Base-by-base conservation (phyloP, 2,329 filamentous ascomycete species). In the Apiospora saccharicola region DNA sequence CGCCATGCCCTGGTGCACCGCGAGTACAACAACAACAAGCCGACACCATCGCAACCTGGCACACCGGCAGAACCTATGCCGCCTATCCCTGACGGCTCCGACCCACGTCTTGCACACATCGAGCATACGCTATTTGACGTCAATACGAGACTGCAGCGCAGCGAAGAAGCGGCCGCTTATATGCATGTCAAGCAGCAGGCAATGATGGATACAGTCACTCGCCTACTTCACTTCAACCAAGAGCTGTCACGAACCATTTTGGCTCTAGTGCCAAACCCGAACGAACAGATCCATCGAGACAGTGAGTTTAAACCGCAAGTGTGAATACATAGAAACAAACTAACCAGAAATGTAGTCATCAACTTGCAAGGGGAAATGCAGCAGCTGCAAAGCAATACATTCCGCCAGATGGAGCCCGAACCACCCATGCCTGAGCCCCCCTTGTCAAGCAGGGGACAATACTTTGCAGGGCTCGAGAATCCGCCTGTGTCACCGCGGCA, bases 1-100 rank as follows among this genome's bases (percentile, higher is more conserved):
- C 90, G 96, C 74, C 96, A 98, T 84, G 93, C 96, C 34, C 87
- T 98, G 71, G 97, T 98, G 34, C 95, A 98, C 80, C 91, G 96
- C 77, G 96, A 98, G 19, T 98, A 96, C 83, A 93, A 91, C 75
- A 90, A 89, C 72, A 91, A 93, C 73, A 97, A 97, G 80, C 87
- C 92, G 53, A 88, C 90, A 69, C 87, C 89, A 22, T 94, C 94
- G 34, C 94, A 96, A 77, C 92, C 94, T 13, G 94, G 94, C 19
- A 94, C 94, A n/a, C 93, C 95, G 1, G 91, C 93, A 34, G 95
- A 98, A 79, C 89, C 94, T 13, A 92, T 95, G 82, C 88, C 88
- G n/a, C 82, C 88, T 37, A 86, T 89, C 22, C 90, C 91, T 51
- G 96, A 98, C 77, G 91, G 91, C 16, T 86, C 91, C 16, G 96